Base-by-base conservation (phyloP, 2,329 filamentous ascomycete species). In the Camillea tinctor region DNA sequence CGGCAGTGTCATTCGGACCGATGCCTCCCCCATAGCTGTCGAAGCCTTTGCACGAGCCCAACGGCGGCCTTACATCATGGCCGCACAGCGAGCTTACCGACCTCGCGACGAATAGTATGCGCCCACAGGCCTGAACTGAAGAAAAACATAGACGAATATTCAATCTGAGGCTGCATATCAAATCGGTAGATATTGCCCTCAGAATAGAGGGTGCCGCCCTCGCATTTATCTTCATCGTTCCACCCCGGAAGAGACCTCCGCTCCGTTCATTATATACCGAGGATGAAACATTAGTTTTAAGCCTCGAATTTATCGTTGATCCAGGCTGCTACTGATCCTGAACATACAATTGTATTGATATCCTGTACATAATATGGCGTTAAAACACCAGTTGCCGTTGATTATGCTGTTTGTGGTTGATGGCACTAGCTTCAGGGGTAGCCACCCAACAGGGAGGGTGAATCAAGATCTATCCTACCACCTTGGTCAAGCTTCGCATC, bases 1-100 rank as follows among this genome's bases (percentile, higher is more conserved):
- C 69, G 95, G 95, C 68, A 97, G 92, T 69, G 93, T 96, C 51
- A 97, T 99, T 72, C 90, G 95, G 73, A 93, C 92, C 61, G 95
- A 99, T 70, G 88, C 91, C 66, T 91, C 92, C 50, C 88, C 90
- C 44, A 88, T 91, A 70, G 81, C 89, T 60, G 83, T 87, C 67
- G 86, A 93, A 73, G 86, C 91, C 60, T 97, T 94, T 79, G 84
- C 87, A 68, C 86, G 86, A 74, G 88, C 91, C 55, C 87, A 89
- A 68, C 83, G 89, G 69, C 85, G 86, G 64, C 92, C 93, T 22
- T 87, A 94, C 70, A 86, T 96, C 64, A 81, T 85, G 74, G 69
- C 76, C 0, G 70, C 75, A 36, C 73, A 76, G 30, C 69, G 72
- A 55, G 74, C 75, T 40, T 80, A 78, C 69, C 77, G 75, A 60